Base-by-base conservation (phyloP, 2,329 filamentous ascomycete genomes). In the Geosmithia morbida region DNA sequence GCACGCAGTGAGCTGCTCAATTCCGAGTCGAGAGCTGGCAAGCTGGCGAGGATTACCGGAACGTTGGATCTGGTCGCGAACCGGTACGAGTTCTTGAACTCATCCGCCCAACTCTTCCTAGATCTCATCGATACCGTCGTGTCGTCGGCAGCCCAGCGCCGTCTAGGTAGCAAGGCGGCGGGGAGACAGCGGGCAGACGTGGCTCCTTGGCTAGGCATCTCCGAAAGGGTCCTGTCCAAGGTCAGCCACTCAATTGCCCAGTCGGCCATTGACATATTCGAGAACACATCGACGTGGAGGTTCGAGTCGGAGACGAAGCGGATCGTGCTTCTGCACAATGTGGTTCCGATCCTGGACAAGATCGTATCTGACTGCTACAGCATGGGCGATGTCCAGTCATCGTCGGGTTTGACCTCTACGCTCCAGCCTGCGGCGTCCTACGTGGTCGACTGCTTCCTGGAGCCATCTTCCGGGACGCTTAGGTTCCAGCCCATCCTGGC, bases 261-360 rank as follows among this genome's bases (percentile, higher is more conserved):
- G 53, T 81, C 82, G 2, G 73, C 87, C 52, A 75, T 94, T 20
- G 88, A 94, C 57, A 77, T 94, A 7, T 83, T 94, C 54, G 88
- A 94, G 65, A 92, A 84, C 61, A 85, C 84, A 39, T 77, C 80
- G 29, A 87, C 81, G 5, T 98, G 90, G 92, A 83, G 82, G 54
- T 96, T 94, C 59, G 71, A 76, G 7, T 72, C 75, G 1, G 72
- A 79, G 11, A 69, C 80, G 22, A 82, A 89, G 53, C 79, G 83
- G 42, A 76, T 80, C 46, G 70, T 80, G 48, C 74, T 96, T 45
- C 77, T 86, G 49, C 72, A 74, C 17, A 72, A 73, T 41, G 77
- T 95, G 22, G 74, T 86, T 22, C 72, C 72, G 5, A 75, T 83
- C 14, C 81, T 96, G 57, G 74, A 83, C 52, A 81, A 77, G 43